Base-by-base conservation (phyloP, 108 stramenopile species). In the Cyclotella kingstonii region DNA sequence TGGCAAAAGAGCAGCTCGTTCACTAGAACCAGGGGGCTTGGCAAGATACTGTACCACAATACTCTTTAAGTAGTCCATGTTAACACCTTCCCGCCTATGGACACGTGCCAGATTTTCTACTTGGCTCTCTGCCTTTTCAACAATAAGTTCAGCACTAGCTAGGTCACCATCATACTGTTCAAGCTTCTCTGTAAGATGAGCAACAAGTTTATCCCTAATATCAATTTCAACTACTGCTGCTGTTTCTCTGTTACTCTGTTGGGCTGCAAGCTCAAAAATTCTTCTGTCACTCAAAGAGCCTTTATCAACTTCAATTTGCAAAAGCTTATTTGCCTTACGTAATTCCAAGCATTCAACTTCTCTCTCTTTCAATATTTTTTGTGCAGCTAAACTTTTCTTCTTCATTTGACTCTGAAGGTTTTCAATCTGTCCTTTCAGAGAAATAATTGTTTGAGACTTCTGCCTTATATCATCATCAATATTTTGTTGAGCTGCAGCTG, bases 41-140 rank as follows among this genome's bases (percentile, higher is more conserved):
- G 86, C 85, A 9, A 95, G 68, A 57, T 83, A 95, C 62, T 95
- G 86, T n/a, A 95, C 93, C 4, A 95, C 83, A 45, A 87, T 86
- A 59, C 89, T 85, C 63, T 95, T 95, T 36, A 95, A 60, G 60
- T 95, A 95, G 54, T 95, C 93, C 74, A 95, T 66, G 52, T 95
- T 91, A 8, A 95, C 85, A 60, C 89, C 89, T 66, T 95, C 90
- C 15, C 90, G 71, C 44, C 93, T 78, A 33, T 81, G 78, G 21
- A 88, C 72, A 30, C 89, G 84, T 38, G 85, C 74, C 10, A 91
- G 67, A 36, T 89, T 85, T 56, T 90, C 87, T 5, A 90, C 81
- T 60, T 91, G 85, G 33, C 58, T 68, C 55, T 89, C 85, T 41
- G 67, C 77, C 63, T 88, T 68, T n/a, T 79, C 71, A 2, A 81